Conservation (phyloP, 2,329 filamentous ascomycete species). For the Colletotrichum abscissum region DNA sequence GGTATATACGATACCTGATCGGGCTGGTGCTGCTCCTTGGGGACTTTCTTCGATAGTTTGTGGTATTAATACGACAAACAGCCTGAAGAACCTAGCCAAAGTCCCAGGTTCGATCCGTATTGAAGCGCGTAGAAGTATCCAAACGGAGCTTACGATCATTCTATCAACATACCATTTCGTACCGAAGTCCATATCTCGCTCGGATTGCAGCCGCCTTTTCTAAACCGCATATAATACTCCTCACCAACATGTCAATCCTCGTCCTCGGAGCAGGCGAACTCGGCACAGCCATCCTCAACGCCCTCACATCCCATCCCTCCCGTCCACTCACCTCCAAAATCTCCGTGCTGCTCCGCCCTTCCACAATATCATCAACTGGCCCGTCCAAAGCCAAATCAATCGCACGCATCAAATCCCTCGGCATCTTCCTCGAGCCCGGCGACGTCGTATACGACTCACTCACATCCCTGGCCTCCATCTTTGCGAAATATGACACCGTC, state of each 20-base stretch:
- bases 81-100: no score
- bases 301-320: conserved; percentile 59
- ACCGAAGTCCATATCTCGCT: no score
- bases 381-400: conserved; percentile 49
- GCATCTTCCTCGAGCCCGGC: conserved; percentile 54
- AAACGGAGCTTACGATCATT: no score
- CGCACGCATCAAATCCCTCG: conserved; percentile 48
- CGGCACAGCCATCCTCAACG: conserved; percentile 64
- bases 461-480: conserved; percentile 52
- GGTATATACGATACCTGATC: no score
- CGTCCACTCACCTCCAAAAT: conserved; percentile 50
- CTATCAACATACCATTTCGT: no score
- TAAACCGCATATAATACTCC: background rate
- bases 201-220: no score
- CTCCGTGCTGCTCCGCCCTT: conserved; percentile 64
- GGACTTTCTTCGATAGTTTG: no score
- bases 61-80: no score
- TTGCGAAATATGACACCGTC: conserved; percentile 62
- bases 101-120: no score
- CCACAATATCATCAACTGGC: conserved; percentile 53
- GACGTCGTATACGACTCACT: conserved; percentile 54
- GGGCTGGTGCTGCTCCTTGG: no score
- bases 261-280: conserved; percentile 76
- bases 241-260: conserved; percentile 54
- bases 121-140: no score